A percentile compares a stretch with the other conserved stretches of the same genome.
phyloP scores from a whole-genome alignment of 352 stramenopile species.

The Pythium plurisporium region DNA sequence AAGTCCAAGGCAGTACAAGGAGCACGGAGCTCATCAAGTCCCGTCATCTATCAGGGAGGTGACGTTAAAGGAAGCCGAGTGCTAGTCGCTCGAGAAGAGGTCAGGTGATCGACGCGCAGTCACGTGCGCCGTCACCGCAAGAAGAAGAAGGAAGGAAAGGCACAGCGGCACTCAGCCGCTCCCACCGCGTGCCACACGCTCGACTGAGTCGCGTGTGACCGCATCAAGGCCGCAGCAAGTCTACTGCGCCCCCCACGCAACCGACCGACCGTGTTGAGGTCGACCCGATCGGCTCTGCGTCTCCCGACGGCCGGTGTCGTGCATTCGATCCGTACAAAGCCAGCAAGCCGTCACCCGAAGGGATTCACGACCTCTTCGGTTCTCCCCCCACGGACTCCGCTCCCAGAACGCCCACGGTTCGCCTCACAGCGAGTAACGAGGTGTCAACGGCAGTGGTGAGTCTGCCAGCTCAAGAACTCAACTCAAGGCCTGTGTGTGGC shows the following conservation, averaged over 20 bases:
- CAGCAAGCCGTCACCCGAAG: neutral
- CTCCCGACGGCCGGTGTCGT: neutral
- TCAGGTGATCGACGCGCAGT: neutral
- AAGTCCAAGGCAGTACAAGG: neutral
- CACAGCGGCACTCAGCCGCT: neutral
- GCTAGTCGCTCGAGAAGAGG: neutral
- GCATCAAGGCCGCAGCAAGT: neutral
- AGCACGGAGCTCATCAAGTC: neutral
- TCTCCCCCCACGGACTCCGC: neutral
- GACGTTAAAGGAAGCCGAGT: neutral
- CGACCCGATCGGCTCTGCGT: neutral
- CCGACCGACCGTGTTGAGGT: neutral
- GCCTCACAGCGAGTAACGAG: neutral
- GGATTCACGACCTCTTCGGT: neutral
- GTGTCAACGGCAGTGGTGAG: neutral
- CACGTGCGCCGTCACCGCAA: neutral
- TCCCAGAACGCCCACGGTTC: neutral
- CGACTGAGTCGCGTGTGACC: neutral
- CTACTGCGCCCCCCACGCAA: neutral
- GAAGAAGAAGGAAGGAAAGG: neutral
- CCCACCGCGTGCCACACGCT: neutral
- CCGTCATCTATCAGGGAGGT: neutral
- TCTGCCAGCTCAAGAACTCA: neutral
- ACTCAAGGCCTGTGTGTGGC: neutral
- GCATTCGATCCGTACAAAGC: neutral